Percentiles rank a stretch among this genome's conserved stretches.
phyloP scores from a whole-genome alignment of 345 rosid species.

The Gossypium australe region DNA sequence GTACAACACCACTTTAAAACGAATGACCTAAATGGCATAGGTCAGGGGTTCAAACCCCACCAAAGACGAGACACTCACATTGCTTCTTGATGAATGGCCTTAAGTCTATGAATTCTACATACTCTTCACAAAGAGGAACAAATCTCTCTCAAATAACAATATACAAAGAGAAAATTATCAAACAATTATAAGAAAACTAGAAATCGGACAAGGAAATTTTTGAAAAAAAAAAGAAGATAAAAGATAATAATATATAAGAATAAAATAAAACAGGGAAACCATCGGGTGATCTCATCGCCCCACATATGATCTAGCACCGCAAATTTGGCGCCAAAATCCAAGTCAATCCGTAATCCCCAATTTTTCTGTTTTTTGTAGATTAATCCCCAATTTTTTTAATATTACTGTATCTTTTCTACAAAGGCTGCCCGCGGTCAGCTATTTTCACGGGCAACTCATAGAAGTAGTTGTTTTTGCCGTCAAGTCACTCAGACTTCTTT shows the following conservation, averaged over 20 bases:
- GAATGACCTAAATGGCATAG: no score
- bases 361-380: no score
- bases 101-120: no score
- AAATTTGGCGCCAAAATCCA: slow-evolving; percentile 40
- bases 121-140: no score
- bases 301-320: not conserved
- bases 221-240: no score
- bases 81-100: no score
- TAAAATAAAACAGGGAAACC: not conserved
- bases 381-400: not conserved
- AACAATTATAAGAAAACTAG: not conserved
- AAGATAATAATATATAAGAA: no score
- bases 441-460: slow-evolving; percentile 22
- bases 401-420: not conserved
- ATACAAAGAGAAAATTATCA: not conserved
- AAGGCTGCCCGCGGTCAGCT: slow-evolving; percentile 36
- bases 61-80: no score
- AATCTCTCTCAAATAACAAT: no score
- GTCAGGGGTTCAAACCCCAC: no score
- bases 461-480: not conserved
- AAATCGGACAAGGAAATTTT: not conserved
- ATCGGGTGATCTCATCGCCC: not conserved
- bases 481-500: not conserved
- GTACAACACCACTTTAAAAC: no score
- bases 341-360: slow-evolving; percentile 16